Evolutionary conservation across 1,284 basidiomycete species (phyloP), one percentile per base, ranked within the genome.

Genomic region (Cutaneotrichosporon arboriforme): DNA sequence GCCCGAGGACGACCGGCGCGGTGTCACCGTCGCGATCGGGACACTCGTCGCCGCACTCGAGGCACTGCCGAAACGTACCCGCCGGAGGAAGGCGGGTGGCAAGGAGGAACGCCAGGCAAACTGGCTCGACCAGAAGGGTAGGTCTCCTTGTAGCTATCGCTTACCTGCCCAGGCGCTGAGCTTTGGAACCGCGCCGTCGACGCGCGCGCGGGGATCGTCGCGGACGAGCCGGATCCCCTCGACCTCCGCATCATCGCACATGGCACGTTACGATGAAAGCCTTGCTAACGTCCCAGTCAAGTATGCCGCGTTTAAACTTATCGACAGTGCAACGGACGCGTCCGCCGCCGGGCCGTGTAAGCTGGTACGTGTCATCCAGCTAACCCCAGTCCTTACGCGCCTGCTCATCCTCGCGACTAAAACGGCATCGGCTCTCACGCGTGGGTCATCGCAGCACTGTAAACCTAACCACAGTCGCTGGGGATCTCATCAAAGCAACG

Each of bases 71-170:
- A 45, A 41, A 13, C 52, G 48, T 5, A n/a, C 21, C n/a, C 18
- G n/a, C 5, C 49, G 39, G 38, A 18, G 49, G 13, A 55, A 45
- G 38, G 38, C 37, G 1, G 43, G 43, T 18, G 8, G 18, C 3
- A 34, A 49, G 9, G 50, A 49, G 2, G 43, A 49, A 12, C 41
- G 49, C 7, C 31, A 39, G 33, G 38, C 55, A 15, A 41, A 57
- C 38, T 52, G 47, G 47, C 43, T 57, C 1, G 55, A 57, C 26
- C 17, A 46, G 40, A 20, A 57, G 39, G 55, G 55, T 47, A 18
- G 15, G 38, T 43, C 42, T 15, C 9, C n/a, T 8, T 8, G n/a
- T n/a, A n/a, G n/a, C 22, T 9, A 14, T 17, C 2, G 12, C 53
- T 50, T 9, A 47, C 35, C 14, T 13, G 8, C 2, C 2, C 51